phyloP scores from a whole-genome alignment of 805 yeast genomes.

The Torulaspora microellipsoides region DNA sequence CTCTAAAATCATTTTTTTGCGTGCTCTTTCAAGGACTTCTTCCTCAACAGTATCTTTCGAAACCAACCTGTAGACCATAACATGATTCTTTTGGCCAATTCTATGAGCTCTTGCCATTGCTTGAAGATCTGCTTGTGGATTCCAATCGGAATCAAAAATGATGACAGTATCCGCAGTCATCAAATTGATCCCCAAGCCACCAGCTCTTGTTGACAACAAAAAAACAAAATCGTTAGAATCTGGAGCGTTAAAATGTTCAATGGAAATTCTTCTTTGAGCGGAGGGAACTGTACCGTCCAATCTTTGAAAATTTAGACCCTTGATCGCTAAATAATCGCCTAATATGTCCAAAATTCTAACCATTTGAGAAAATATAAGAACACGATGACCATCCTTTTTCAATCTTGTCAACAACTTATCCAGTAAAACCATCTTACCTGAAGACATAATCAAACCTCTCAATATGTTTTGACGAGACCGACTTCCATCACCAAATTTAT shows the following conservation, averaged over 20 bases:
- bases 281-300: slow-evolving; percentile 97
- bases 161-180: slow-evolving; percentile 99
- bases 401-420: slow-evolving; percentile 84
- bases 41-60: slow-evolving; percentile 98
- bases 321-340: slow-evolving; percentile 85
- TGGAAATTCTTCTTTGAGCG: slow-evolving; percentile 85
- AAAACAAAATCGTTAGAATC: slow-evolving; percentile 90
- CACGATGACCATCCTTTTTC: slow-evolving; percentile 92
- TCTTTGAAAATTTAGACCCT: slow-evolving; percentile 85
- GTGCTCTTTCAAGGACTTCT: slow-evolving; percentile 92
- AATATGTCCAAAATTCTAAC: slow-evolving; percentile 91
- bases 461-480: slow-evolving; percentile 72
- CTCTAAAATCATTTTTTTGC: slow-evolving; percentile 96
- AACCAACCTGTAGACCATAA: slow-evolving; percentile 95
- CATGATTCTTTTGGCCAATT: slow-evolving; percentile 98
- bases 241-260: slow-evolving; percentile 94
- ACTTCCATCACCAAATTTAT: slow-evolving; percentile 54
- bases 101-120: slow-evolving; percentile 99
- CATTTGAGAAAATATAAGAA: slow-evolving; percentile 93
- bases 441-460: slow-evolving; percentile 92
- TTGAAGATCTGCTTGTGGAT: slow-evolving; percentile 97
- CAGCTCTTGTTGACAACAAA: slow-evolving; percentile 91
- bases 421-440: slow-evolving; percentile 95
- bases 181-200: slow-evolving; percentile 95
- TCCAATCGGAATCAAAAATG: slow-evolving; percentile 98